phyloP scores from a whole-genome alignment of 78 protist genomes.

The Dictyostelium capitatum region DNA sequence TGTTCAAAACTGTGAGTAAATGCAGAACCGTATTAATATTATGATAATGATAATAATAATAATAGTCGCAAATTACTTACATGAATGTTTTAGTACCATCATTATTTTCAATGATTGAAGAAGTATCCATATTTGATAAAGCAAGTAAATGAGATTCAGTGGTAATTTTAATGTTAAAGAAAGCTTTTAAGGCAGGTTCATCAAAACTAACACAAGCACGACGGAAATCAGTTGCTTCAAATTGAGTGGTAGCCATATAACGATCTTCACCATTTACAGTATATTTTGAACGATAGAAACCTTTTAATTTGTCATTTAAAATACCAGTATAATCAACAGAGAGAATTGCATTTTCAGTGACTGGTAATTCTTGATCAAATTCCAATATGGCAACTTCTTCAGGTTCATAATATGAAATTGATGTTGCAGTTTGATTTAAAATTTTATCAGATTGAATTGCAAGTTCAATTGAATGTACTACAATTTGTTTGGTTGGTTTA shows the following conservation, averaged over 20 bases:
- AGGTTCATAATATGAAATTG: neutral
- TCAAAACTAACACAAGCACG: conserved; percentile 94
- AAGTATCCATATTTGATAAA: conserved; percentile 44
- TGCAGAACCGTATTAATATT: too few species aligned
- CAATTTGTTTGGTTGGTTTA: conserved; percentile 26
- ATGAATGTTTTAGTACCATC: conserved; percentile 88
- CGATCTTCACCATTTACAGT: neutral
- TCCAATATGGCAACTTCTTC: conserved; percentile 40
- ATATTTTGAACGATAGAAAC: conserved; percentile 72
- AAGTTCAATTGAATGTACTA: conserved; percentile 56
- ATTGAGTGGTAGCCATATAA: conserved; percentile 87
- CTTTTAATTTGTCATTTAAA: conserved; percentile 61
- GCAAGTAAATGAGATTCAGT: conserved; percentile 9
- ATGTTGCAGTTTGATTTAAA: neutral
- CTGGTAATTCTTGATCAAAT: neutral
- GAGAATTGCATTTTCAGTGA: neutral
- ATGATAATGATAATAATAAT: too few species aligned
- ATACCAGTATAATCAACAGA: conserved; percentile 16
- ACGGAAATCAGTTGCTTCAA: conserved; percentile 94
- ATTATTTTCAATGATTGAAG: neutral
- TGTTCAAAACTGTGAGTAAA: neutral
- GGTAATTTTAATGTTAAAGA: conserved; percentile 68
- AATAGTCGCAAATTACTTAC: neutral
- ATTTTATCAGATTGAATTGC: conserved; percentile 17
- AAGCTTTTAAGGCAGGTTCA: conserved; percentile 93